Conservation (phyloP, 495 filamentous ascomycete species). For the Lasiosphaeria miniovina region DNA sequence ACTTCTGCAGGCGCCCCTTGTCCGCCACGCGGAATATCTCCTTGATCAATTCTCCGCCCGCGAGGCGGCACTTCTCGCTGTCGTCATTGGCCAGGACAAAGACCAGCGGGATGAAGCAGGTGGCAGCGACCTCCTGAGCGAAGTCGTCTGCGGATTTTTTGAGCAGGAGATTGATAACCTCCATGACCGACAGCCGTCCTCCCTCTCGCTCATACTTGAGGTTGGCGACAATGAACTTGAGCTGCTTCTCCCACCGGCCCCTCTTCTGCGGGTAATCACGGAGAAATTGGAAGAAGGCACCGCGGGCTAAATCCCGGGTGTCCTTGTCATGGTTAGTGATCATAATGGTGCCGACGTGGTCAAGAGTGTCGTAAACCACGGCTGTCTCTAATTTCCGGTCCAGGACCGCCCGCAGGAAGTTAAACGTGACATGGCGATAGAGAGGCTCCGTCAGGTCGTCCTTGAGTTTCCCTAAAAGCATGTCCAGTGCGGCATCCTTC, state of each 20-base stretch:
- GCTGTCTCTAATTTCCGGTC: constrained; percentile 80
- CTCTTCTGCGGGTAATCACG: constrained; percentile 92
- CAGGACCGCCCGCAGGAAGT: constrained; percentile 83
- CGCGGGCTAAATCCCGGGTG: constrained; percentile 80
- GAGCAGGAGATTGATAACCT: constrained; percentile 77
- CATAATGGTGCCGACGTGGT: constrained; percentile 88
- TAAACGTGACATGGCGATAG: constrained; percentile 86
- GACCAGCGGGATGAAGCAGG: constrained; percentile 82
- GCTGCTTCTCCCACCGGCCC: constrained; percentile 80
- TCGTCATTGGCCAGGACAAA: constrained; percentile 87
- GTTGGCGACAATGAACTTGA: constrained; percentile 84
- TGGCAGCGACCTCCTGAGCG: constrained; percentile 73
- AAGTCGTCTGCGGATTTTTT: constrained; percentile 77
- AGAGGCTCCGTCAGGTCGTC: constrained; percentile 92
- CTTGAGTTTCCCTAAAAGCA: constrained; percentile 76
- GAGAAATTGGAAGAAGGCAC: constrained; percentile 89
- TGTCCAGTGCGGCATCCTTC: constrained; percentile 77
- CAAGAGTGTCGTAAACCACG: constrained; percentile 85
- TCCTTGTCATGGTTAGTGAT: constrained; percentile 88
- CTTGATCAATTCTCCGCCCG: constrained; percentile 75
- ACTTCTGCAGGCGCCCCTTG: constrained; percentile 63
- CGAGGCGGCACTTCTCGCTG: constrained; percentile 76
- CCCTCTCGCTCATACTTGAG: constrained; percentile 84
- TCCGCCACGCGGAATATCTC: constrained; percentile 78
- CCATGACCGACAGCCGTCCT: constrained; percentile 86